Conservation (phyloP, 2,329 filamentous ascomycete species). For the Stagonosporopsis vannaccii region DNA sequence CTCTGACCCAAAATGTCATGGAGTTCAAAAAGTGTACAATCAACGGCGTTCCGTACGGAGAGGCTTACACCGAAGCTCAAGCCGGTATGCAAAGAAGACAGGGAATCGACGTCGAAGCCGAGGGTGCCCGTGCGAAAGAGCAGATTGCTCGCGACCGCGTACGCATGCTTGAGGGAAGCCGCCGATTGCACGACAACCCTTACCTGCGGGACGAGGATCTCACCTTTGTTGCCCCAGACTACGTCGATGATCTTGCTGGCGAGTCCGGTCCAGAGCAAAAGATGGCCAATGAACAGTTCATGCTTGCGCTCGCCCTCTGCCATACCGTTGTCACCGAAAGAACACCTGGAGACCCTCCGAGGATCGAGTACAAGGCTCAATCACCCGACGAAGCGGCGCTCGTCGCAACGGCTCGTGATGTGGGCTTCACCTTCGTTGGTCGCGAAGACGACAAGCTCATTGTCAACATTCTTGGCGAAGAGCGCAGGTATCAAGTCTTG, state of each 20-base stretch:
- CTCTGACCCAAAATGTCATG: constrained; percentile 92
- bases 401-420: constrained; percentile 91
- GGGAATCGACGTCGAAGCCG: constrained; percentile 84
- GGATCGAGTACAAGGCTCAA: constrained; percentile 94
- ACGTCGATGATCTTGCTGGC: constrained; percentile 81
- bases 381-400: constrained; percentile 96
- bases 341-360: constrained; percentile 86
- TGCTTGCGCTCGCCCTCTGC: constrained; percentile 93
- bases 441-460: constrained; percentile 80
- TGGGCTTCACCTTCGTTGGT: constrained; percentile 91
- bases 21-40: constrained; percentile 99
- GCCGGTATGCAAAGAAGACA: constrained; percentile 93
- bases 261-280: constrained; percentile 79
- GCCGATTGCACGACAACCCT: constrained; percentile 83
- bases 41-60: constrained; percentile 94
- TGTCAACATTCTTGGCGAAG: constrained; percentile 85
- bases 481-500: constrained; percentile 83
- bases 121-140: constrained; percentile 72
- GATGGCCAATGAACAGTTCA: constrained; percentile 83
- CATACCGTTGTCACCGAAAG: constrained; percentile 95
- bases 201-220: constrained; percentile 89
- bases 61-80: constrained; percentile 96
- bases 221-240: constrained; percentile 92
- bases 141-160: constrained; percentile 82
- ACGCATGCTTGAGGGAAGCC: constrained; percentile 74